phyloP scores from a whole-genome alignment of 257 asterid species.

The Solanum raphanifolium region DNA sequence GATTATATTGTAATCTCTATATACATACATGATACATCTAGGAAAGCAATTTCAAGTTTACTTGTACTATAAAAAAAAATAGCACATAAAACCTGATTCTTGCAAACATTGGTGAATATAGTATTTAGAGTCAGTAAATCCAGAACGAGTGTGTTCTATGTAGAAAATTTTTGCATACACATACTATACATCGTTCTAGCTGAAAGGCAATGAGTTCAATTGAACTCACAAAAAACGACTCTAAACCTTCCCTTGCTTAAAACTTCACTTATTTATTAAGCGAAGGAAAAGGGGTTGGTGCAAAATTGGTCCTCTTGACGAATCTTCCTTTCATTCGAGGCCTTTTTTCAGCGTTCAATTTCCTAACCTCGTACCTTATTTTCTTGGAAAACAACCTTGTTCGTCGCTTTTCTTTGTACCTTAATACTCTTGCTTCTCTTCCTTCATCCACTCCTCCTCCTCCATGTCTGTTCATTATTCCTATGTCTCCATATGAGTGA shows the following conservation, averaged over 20 bases:
- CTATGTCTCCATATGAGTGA: slow-evolving; percentile 35
- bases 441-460: slow-evolving; percentile 16
- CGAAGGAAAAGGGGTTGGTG: slow-evolving; percentile 23
- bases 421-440: slow-evolving; percentile 51
- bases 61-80: neutral
- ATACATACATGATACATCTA: neutral
- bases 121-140: neutral
- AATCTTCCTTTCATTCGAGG: slow-evolving; percentile 88
- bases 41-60: neutral
- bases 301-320: slow-evolving; percentile 56
- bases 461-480: slow-evolving; percentile 7
- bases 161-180: neutral
- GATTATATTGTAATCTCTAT: neutral
- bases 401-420: slow-evolving; percentile 58
- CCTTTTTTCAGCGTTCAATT: slow-evolving; percentile 65
- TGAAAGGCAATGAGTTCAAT: neutral
- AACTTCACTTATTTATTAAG: slow-evolving; percentile 22
- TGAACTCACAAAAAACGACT: neutral
- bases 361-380: slow-evolving; percentile 65
- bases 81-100: neutral
- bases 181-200: neutral
- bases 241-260: neutral
- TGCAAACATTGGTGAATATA: neutral
- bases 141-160: neutral
- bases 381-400: slow-evolving; percentile 61